These are phyloP conservation scores for Hygrocybe punicea DNA, from an alignment of 768 basidiomycete genomes.

Conservation along the genomic window DNA sequence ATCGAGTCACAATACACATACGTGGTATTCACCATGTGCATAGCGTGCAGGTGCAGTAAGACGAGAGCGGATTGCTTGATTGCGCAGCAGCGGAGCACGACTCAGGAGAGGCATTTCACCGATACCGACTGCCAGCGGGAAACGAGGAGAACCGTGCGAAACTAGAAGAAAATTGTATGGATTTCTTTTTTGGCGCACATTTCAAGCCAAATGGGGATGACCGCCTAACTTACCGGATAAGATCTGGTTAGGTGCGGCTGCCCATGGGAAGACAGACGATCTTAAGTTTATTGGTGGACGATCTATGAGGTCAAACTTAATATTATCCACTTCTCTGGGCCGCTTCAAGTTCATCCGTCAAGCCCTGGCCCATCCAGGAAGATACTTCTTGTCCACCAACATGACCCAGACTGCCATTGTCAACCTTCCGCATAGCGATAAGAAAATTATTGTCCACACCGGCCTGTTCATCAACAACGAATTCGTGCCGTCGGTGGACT, in stretches of 20 bases:
- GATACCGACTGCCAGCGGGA: not conserved
- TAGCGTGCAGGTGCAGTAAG: constrained; percentile 42
- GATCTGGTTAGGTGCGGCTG: no score
- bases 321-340: constrained; percentile 14
- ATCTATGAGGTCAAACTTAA: not conserved
- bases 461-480: constrained; percentile 92
- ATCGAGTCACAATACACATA: constrained; percentile 28
- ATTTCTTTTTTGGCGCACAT: no score
- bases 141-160: not conserved
- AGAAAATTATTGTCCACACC: constrained; percentile 62
- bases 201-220: no score
- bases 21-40: constrained; percentile 54
- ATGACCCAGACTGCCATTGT: constrained; percentile 49
- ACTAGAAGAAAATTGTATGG: no score
- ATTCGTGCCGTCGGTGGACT: constrained; percentile 75
- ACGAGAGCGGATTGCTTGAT: constrained; percentile 9
- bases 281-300: no score
- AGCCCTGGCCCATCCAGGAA: no score
- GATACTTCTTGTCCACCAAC: constrained; percentile 14
- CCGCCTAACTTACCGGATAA: no score
- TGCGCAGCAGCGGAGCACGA: constrained; percentile 5
- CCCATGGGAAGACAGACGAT: no score
- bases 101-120: not conserved
- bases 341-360: not conserved
- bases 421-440: constrained; percentile 41